Percentiles rank a stretch among this genome's conserved stretches.
These are phyloP conservation scores for Camelina laxa DNA, from an alignment of 345 rosid species.

Conservation along the genomic window DNA sequence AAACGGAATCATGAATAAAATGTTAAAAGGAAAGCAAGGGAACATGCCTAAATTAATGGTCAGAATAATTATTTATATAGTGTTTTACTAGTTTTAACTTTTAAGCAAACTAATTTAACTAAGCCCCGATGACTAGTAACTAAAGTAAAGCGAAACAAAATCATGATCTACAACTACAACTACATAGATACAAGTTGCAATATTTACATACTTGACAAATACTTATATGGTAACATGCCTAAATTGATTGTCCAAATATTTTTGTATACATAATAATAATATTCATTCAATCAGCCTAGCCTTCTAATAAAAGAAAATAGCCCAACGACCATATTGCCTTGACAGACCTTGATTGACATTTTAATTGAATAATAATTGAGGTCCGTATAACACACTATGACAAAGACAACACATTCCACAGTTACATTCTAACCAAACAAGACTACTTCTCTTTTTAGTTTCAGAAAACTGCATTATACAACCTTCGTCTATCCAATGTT, in stretches of 20 bases:
- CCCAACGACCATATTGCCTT: slow-evolving; percentile 14
- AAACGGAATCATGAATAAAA: background rate
- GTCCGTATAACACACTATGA: too few relatives aligned
- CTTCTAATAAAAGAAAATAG: background rate
- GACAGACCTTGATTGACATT: background rate
- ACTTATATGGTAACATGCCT: background rate
- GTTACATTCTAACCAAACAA: slow-evolving; percentile 12
- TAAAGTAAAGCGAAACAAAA: too few relatives aligned
- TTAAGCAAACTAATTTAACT: too few relatives aligned
- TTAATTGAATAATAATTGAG: background rate
- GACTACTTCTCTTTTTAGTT: background rate
- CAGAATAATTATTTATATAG: background rate
- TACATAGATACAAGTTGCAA: background rate
- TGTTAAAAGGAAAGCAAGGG: background rate
- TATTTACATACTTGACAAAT: background rate
- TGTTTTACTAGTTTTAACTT: background rate
- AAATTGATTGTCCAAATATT: background rate
- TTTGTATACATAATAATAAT: background rate
- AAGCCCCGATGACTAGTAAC: too few relatives aligned
- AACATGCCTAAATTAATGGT: slow-evolving; percentile 9
- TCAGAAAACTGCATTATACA: slow-evolving; percentile 23
- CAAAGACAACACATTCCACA: background rate
- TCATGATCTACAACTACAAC: too few relatives aligned
- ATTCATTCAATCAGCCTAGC: background rate
- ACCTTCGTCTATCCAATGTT: slow-evolving; percentile 23